A percentile compares a stretch with the other conserved stretches of the same genome.
Conservation (phyloP, 306 rosid species). For the Quercus robur region DNA sequence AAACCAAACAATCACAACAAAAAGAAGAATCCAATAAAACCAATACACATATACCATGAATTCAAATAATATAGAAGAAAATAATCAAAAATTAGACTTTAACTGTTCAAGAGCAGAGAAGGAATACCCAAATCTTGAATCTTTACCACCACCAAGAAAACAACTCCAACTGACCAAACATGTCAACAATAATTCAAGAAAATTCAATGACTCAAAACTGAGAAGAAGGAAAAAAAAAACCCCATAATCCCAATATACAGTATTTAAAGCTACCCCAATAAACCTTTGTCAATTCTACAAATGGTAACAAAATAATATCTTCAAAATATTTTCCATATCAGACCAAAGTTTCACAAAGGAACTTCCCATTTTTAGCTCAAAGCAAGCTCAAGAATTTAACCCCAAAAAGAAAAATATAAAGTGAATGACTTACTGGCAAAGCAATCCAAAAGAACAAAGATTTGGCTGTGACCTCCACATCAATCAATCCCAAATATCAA, state of each 20-base stretch:
- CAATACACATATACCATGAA: background rate
- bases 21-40: background rate
- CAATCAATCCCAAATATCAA: conserved; percentile 38
- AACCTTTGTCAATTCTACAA: conserved; percentile 18
- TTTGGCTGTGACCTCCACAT: conserved; percentile 42
- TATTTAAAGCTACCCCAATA: background rate
- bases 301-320: conserved; percentile 13
- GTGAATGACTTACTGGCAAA: conserved; percentile 59
- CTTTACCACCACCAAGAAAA: background rate
- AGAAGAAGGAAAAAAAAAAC: background rate
- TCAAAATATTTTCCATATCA: conserved; percentile 11
- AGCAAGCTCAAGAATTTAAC: conserved; percentile 12
- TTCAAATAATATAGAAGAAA: background rate
- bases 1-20: background rate
- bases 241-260: background rate
- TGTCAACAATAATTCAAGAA: background rate
- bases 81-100: background rate
- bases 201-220: background rate
- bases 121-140: background rate
- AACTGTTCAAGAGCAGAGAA: background rate
- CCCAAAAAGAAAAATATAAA: background rate
- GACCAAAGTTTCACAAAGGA: conserved; percentile 21
- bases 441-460: conserved; percentile 53
- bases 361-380: conserved; percentile 29
- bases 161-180: background rate